phyloP scores from a whole-genome alignment of 78 protist species.

The Tieghemostelium lacteum region DNA sequence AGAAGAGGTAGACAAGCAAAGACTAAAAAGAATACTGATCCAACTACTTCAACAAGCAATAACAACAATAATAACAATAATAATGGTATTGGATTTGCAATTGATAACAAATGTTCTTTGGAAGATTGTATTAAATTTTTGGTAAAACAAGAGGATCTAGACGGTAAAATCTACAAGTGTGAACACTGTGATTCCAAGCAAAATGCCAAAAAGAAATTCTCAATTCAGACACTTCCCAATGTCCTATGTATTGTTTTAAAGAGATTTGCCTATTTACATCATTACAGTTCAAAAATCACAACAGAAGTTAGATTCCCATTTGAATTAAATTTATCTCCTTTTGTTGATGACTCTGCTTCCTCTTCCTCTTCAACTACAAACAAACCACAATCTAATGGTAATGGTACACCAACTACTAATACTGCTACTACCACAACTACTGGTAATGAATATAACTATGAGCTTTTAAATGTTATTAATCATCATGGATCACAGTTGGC shows the following conservation, averaged over 20 bases:
- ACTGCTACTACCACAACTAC: background rate
- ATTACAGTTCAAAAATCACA: slow-evolving; percentile 28
- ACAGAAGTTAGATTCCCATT: slow-evolving; percentile 70
- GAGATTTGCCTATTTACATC: slow-evolving; percentile 44
- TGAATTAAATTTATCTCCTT: slow-evolving; percentile 47
- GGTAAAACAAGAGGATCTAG: slow-evolving; percentile 22
- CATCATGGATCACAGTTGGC: slow-evolving; percentile 61
- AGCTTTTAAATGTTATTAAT: slow-evolving; percentile 53
- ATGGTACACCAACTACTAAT: background rate
- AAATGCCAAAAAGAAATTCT: slow-evolving; percentile 49
- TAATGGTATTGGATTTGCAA: background rate
- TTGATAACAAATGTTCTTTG: slow-evolving; percentile 4
- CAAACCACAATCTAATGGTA: background rate
- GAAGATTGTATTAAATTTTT: slow-evolving; percentile 45
- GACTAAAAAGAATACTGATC: background rate
- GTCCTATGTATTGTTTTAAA: slow-evolving; percentile 75
- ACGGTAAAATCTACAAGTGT: slow-evolving; percentile 54
- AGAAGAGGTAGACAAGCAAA: background rate
- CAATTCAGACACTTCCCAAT: slow-evolving; percentile 50
- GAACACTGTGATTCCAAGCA: slow-evolving; percentile 25
- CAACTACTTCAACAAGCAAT: background rate
- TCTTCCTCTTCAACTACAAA: background rate
- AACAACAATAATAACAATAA: background rate
- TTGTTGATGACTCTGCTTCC: background rate
- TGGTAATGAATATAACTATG: background rate